phyloP scores from a whole-genome alignment of 139 green algal species.

The Tetradesmus obliquus region DNA sequence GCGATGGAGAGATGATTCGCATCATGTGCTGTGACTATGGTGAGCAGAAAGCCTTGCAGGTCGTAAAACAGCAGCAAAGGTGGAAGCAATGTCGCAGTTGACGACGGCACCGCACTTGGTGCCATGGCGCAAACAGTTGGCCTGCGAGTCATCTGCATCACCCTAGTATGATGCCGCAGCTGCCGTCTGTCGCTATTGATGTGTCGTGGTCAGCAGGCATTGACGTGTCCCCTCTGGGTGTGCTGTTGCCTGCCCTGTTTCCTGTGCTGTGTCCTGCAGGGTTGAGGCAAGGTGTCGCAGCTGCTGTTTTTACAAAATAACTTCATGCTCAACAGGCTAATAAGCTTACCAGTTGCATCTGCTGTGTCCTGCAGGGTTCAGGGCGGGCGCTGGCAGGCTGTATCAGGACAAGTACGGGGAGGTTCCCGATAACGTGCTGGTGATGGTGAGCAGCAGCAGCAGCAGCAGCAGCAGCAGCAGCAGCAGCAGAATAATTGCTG shows the following conservation, averaged over 20 bases:
- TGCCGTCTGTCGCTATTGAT: too few species aligned
- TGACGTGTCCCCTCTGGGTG: too few species aligned
- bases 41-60: neutral
- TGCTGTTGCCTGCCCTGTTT: too few species aligned
- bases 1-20: conserved; percentile 36
- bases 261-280: too few species aligned
- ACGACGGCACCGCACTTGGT: too few species aligned
- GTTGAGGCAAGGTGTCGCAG: too few species aligned
- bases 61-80: neutral
- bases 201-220: too few species aligned
- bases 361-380: conserved; percentile 69
- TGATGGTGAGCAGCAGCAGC: conserved; percentile 66
- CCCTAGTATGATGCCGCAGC: too few species aligned
- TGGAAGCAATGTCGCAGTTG: neutral
- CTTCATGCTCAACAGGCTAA: too few species aligned
- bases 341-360: neutral
- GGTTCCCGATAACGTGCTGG: conserved; percentile 72
- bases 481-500: neutral
- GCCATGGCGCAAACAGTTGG: too few species aligned
- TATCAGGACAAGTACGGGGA: conserved; percentile 88
- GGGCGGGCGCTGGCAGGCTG: conserved; percentile 79
- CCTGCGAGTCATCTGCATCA: too few species aligned
- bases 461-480: neutral
- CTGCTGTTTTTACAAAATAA: too few species aligned
- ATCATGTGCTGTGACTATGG: conserved; percentile 44